These are phyloP conservation scores for Cytospora mali DNA, from an alignment of 2,329 filamentous ascomycete species.

Conservation along the genomic window DNA sequence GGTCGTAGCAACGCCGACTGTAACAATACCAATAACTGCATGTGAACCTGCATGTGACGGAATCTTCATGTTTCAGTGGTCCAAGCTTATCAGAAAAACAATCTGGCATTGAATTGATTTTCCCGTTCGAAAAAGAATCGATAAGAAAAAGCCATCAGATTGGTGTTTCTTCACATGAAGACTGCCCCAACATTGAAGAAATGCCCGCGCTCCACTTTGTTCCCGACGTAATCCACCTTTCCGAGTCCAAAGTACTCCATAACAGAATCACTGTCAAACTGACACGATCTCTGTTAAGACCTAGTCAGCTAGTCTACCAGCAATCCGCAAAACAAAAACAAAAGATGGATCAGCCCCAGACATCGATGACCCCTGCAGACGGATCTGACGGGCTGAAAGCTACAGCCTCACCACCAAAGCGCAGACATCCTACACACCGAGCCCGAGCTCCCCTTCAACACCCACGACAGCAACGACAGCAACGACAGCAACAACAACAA, in stretches of 20 bases:
- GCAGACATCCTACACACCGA: constrained; percentile 41
- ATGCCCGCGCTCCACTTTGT: neutral
- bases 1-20: no score
- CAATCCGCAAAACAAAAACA: neutral
- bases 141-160: no score
- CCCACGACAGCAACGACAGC: constrained; percentile 45
- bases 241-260: neutral
- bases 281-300: neutral
- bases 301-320: no score
- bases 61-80: neutral
- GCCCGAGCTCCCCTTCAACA: constrained; percentile 48
- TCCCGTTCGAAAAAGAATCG: no score
- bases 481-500: constrained; percentile 36
- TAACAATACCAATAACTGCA: no score
- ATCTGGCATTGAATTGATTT: no score
- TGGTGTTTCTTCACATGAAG: no score
- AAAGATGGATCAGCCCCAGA: neutral
- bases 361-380: neutral
- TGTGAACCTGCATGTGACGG: neutral
- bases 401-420: neutral
- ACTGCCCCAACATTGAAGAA: neutral
- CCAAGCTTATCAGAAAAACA: neutral
- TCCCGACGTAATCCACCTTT: neutral
- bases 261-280: neutral
- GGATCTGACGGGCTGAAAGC: neutral